Evolutionary conservation across 495 filamentous ascomycete species (phyloP).

Genomic region (Penicillium riverlandense): DNA sequence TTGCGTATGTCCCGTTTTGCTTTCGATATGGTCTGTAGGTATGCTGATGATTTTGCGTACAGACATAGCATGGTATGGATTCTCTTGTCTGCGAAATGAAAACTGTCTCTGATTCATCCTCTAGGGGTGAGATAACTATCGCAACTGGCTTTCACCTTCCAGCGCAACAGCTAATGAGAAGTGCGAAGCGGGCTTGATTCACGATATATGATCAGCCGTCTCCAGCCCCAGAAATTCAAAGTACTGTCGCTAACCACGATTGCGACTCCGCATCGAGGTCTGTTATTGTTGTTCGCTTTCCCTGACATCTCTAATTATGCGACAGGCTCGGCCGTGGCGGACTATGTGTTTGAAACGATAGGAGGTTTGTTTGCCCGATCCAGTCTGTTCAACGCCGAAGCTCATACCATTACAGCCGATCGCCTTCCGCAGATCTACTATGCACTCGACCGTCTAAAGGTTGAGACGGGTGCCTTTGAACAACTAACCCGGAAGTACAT

Average conservation of each 20-base stretch:
- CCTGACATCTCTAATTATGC: background rate
- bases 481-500: constrained; percentile 83
- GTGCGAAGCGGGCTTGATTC: constrained; percentile 72
- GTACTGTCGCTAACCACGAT: constrained; percentile 80
- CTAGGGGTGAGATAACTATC: constrained; percentile 37
- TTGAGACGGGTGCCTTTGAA: constrained; percentile 76
- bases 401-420: constrained; percentile 22
- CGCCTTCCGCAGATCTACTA: constrained; percentile 65
- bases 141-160: background rate
- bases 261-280: constrained; percentile 77
- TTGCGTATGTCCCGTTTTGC: constrained; percentile 54
- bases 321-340: constrained; percentile 72
- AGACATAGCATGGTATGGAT: constrained; percentile 67
- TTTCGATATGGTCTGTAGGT: background rate
- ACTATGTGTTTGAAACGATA: constrained; percentile 70
- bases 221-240: constrained; percentile 64
- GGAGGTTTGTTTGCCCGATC: constrained; percentile 26
- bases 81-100: background rate
- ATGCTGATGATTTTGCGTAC: constrained; percentile 6
- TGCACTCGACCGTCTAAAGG: constrained; percentile 53
- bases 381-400: background rate
- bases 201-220: constrained; percentile 81
- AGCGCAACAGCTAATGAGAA: constrained; percentile 11
- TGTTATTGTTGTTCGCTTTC: background rate
- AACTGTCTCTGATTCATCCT: constrained; percentile 1